These are phyloP conservation scores for Quercus gilva DNA, from an alignment of 306 rosid species.

Conservation along the genomic window DNA sequence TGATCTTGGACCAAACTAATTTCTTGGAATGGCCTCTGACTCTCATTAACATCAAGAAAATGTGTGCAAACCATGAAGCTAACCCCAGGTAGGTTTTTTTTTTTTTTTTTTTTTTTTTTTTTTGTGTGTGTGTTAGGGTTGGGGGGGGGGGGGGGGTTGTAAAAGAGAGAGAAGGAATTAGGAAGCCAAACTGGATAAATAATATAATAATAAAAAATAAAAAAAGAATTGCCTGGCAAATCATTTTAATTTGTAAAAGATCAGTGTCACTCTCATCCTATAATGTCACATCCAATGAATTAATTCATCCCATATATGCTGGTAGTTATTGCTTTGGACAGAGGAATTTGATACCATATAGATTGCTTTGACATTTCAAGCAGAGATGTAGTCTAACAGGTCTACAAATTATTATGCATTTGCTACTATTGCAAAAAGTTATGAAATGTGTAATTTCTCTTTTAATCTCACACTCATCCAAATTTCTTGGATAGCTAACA, in stretches of 20 bases:
- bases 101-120: neutral
- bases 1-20: neutral
- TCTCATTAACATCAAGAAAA: neutral
- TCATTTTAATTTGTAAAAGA: neutral
- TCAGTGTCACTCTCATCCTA: neutral
- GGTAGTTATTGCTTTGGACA: neutral
- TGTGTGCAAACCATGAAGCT: neutral
- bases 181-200: neutral
- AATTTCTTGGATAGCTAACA: no score
- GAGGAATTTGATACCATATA: neutral
- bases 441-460: neutral
- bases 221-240: neutral
- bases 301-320: neutral
- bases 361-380: neutral
- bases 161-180: neutral
- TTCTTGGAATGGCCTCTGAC: neutral
- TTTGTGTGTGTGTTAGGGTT: no score
- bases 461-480: no score
- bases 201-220: neutral
- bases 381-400: neutral
- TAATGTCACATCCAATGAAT: neutral
- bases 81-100: neutral
- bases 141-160: neutral
- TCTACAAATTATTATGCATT: neutral
- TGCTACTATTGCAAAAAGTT: neutral